Evolutionary conservation across 177 flowering plant species (phyloP), one percentile per base, ranked within the genome.

Genomic region (Vitis hybrid): DNA sequence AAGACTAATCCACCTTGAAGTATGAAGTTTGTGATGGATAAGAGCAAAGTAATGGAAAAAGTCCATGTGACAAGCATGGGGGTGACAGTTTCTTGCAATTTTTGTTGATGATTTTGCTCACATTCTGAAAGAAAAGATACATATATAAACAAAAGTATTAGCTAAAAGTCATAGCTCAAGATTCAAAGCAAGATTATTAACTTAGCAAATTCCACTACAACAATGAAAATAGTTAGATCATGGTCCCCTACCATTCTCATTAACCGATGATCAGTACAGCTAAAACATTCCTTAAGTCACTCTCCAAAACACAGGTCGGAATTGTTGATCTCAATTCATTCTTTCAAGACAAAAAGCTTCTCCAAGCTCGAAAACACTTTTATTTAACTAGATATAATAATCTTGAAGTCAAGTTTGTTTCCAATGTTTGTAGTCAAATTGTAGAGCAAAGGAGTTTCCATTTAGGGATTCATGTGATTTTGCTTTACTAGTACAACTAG

Each of bases 201-300:
- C 7, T 13, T 30, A 52, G 17, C 66, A 66, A 60, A 70, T 4
- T 51, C 11, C 1, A 20, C 6, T 41, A 46, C 53, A 24, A 64
- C 74, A 17, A 71, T 15, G 66, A 66, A 78, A 78, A 78, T 27
- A 72, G 61, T 53, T 48, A 74, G 74, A 63, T 57, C 46, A 75
- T 78, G 84, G 82, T 80, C 84, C 82, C 80, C 82, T 59, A 69
- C 69, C 50, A 65, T 10, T 49, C 69, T 58, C 62, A 64, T 56
- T 58, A 77, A 51, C 59, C 20, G 66, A 68, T 24, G 14, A 69
- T 62, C 71, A 35, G 46, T 35, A 68, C 74, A 73, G 57, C 64
- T 61, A 64, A 77, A 75, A 78, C 83, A 80, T 70, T 74, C 73
- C 77, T 49, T 68, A 63, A 54, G 63, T 73, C 46, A 24, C 78